Percentiles rank a stretch among this genome's conserved stretches.
phyloP scores from a whole-genome alignment of 2,329 filamentous ascomycete species.

The Fusarium poae region DNA sequence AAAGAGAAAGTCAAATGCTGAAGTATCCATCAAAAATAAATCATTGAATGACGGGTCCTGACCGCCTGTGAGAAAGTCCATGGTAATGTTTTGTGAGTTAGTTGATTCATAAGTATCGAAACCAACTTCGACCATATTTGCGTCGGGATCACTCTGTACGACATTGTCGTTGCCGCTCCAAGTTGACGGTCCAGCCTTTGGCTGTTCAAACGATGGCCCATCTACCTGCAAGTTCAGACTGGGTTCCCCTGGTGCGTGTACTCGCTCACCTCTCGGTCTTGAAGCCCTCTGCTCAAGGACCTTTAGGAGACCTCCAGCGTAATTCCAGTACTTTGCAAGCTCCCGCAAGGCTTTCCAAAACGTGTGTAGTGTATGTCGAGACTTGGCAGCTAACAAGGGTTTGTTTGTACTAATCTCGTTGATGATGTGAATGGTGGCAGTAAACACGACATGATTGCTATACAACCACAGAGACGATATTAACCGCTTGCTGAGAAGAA shows the following conservation, averaged over 20 bases:
- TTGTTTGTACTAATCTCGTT: conserved; percentile 8
- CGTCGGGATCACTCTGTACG: accelerated
- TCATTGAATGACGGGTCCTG: neutral
- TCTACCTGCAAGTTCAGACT: neutral
- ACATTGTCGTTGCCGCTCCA: neutral
- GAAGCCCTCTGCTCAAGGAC: conserved; percentile 15
- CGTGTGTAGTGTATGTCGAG: neutral
- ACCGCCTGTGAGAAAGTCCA: neutral
- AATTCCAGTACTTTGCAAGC: conserved; percentile 20
- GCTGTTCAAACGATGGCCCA: neutral
- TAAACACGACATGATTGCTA: conserved; percentile 20
- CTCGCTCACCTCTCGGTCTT: neutral
- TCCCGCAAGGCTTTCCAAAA: neutral
- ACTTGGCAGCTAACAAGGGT: conserved; percentile 6
- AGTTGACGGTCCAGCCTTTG: neutral
- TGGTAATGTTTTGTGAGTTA: accelerated
- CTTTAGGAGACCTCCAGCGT: neutral
- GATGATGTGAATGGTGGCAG: conserved; percentile 18
- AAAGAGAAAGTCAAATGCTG: neutral
- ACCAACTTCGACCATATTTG: neutral
- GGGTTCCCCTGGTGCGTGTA: neutral
- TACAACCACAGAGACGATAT: conserved; percentile 18
- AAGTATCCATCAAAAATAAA: neutral
- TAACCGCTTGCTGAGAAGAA: neutral
- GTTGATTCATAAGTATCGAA: neutral